phyloP scores from a whole-genome alignment of 2,329 filamentous ascomycete genomes.

The Diaporthe velutina region DNA sequence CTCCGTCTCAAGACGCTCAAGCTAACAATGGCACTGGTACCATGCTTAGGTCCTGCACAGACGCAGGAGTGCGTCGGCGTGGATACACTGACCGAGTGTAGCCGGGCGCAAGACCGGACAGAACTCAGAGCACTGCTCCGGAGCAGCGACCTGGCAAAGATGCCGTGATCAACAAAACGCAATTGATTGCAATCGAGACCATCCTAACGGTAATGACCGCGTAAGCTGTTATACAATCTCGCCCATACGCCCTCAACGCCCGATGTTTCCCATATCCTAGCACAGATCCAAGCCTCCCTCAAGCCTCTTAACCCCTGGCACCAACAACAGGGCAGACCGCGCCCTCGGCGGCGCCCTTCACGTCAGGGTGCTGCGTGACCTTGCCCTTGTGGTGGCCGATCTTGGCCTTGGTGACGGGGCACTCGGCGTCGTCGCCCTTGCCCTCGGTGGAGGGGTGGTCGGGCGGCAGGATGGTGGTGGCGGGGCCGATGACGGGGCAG shows the following conservation, averaged over 20 bases:
- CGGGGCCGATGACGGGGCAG: constrained; percentile 57
- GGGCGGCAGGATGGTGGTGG: constrained; percentile 56
- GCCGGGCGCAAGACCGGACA: not conserved
- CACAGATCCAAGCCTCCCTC: not conserved
- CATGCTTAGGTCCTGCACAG: no score
- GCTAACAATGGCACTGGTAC: no score
- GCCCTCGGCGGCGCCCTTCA: constrained; percentile 46
- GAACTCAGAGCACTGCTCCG: not conserved
- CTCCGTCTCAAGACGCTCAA: no score
- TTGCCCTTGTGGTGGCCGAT: constrained; percentile 58
- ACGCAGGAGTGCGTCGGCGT: no score
- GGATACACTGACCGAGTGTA: not conserved
- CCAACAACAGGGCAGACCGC: constrained; percentile 56
- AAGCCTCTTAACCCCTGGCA: constrained; percentile 41
- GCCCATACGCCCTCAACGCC: constrained; percentile 12
- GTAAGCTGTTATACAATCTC: constrained; percentile 8
- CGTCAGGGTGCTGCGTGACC: constrained; percentile 51
- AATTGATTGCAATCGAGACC: constrained; percentile 1
- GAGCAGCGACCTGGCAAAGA: not conserved
- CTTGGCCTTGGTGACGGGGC: constrained; percentile 57
- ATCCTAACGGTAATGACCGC: constrained; percentile 11
- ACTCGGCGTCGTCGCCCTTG: constrained; percentile 51
- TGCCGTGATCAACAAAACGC: not conserved
- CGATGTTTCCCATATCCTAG: not conserved
- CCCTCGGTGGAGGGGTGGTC: constrained; percentile 52